A percentile compares a stretch with the other conserved stretches of the same genome.
Conservation (phyloP, 2,329 filamentous ascomycete genomes). For the Cercospora beticola region DNA sequence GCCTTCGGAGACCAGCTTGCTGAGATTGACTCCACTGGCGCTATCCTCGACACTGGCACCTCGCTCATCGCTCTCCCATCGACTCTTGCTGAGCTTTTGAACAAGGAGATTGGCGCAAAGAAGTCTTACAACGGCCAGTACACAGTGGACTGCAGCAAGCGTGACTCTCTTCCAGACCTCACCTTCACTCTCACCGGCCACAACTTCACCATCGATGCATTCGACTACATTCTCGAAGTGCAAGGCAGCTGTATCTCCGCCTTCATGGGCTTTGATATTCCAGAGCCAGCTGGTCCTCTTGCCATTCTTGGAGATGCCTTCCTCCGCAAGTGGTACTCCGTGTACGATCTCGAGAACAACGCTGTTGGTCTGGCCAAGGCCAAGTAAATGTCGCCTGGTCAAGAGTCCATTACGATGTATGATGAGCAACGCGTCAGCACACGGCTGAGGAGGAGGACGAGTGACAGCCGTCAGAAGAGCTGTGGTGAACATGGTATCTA, state of each 20-base stretch:
- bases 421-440: conserved; percentile 8
- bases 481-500: conserved; percentile 7
- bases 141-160: conserved; percentile 83
- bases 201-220: conserved; percentile 85
- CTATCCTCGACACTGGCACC: conserved; percentile 96
- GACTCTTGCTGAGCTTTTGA: conserved; percentile 89
- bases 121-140: conserved; percentile 98
- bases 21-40: conserved; percentile 89
- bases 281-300: conserved; percentile 82
- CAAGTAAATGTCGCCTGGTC: conserved; percentile 53
- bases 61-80: conserved; percentile 93
- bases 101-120: conserved; percentile 96
- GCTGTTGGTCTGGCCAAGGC: conserved; percentile 86
- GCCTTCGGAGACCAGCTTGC: conserved; percentile 81
- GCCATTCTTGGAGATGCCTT: conserved; percentile 89
- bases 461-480: neutral
- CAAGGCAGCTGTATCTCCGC: conserved; percentile 94
- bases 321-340: conserved; percentile 84
- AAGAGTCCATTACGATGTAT: conserved; percentile 3
- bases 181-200: conserved; percentile 87
- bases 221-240: conserved; percentile 94
- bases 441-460: conserved; percentile 14
- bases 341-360: conserved; percentile 90
- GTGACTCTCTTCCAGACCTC: conserved; percentile 80
- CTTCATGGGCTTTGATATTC: conserved; percentile 90